Evolutionary conservation across 2,329 filamentous ascomycete genomes (phyloP), one percentile per base, ranked within the genome.

Genomic region (Xylariales sp.): DNA sequence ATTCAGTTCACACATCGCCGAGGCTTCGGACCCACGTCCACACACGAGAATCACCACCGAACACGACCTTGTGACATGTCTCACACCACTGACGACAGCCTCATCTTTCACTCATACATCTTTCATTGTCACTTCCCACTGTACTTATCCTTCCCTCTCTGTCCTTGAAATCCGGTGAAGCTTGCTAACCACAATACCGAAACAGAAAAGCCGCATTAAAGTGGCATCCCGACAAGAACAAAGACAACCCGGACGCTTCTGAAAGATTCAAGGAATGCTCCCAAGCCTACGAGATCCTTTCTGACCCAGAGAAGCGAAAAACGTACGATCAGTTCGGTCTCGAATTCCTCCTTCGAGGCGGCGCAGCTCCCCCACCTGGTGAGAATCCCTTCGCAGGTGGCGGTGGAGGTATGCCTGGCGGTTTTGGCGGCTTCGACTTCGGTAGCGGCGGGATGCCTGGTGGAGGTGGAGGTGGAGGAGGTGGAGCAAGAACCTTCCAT

Each of bases 201-300:
- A 25, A 48, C 62, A 88, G 86, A 49, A 95, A 95, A 74, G 78
- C 83, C 42, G 91, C 91, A 41, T 68, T 97, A 61, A 94, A 90
- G 69, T 90, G 82, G 68, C 93, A 98, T 60, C 93, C 93, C 5
- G 93, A 98, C 73, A 98, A 97, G 76, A 98, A 97, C 75, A 90
- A 90, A 65, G 84, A 95, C 68, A 89, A 91, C 55, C 82, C 89
- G 21, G 70, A 80, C 39, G 88, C 91, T 7, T 74, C 80, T 46
- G 93, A 97, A 62, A 96, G 91, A 67, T 98, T 98, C 76, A 98
- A 98, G 70, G 93, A 97, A 64, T 86, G 89, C 50, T 95, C 89
- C 1, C 90, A 97, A 69, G 93, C 93, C 43, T 98, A 96, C 70
- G 93, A 98, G 69, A 95, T 98, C 54, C 82, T 98, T 3, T 95